Evolutionary conservation across 2,329 filamentous ascomycete species (phyloP).

Genomic region (Cercospora zeae-maydis): DNA sequence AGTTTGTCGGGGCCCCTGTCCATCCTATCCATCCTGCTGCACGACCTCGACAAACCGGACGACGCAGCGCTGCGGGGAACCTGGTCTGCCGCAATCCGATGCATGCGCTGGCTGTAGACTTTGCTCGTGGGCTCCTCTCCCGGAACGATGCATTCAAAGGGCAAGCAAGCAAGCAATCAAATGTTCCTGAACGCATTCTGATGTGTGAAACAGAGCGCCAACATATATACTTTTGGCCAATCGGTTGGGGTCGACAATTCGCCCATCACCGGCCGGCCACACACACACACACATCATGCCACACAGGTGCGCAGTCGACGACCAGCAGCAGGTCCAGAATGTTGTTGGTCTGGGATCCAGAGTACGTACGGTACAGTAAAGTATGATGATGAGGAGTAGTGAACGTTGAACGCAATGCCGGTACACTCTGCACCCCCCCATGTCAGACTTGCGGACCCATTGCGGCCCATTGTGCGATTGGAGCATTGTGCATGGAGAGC

Average conservation of each 20-base stretch:
- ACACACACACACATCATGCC: constrained; percentile 5
- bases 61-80: constrained; percentile 16
- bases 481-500: not conserved
- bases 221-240: not conserved
- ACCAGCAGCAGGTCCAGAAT: too few species aligned
- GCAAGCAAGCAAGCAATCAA: not conserved
- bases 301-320: not conserved
- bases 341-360: not conserved
- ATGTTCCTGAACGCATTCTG: not conserved
- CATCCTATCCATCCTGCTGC: constrained; percentile 2
- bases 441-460: not conserved
- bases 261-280: too few species aligned
- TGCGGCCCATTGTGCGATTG: constrained; percentile 5
- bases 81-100: constrained; percentile 14
- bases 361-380: too few species aligned
- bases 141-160: not conserved
- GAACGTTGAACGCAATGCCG: not conserved
- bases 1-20: not conserved
- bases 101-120: not conserved
- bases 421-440: not conserved
- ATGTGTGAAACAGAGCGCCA: not conserved
- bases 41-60: not conserved
- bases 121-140: not conserved
- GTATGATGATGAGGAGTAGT: too few species aligned
- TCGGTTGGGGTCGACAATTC: not conserved